Evolutionary conservation across 169 alveolate genomes (phyloP).

Genomic region (Plasmodium cynomolgi): DNA sequence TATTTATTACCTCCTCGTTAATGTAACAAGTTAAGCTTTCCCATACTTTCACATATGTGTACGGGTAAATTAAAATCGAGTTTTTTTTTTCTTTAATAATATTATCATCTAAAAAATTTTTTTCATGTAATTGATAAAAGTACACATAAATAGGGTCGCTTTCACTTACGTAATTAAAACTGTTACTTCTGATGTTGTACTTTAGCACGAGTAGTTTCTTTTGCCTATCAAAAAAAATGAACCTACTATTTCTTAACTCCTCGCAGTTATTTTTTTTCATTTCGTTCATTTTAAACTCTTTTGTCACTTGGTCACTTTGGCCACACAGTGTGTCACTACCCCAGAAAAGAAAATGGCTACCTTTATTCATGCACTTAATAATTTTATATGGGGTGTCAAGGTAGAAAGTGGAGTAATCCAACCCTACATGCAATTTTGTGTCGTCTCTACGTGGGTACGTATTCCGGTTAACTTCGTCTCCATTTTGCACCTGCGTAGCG

Average conservation of each 20-base stretch:
- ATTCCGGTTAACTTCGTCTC: not conserved
- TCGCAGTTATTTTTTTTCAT: constrained; percentile 75
- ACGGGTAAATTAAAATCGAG: constrained; percentile 53
- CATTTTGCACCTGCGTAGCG: not conserved
- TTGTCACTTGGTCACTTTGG: constrained; percentile 4
- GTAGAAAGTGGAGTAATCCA: constrained; percentile 53
- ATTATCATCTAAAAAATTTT: constrained; percentile 46
- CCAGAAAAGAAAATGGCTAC: constrained; percentile 74
- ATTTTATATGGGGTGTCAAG: constrained; percentile 46
- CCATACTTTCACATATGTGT: constrained; percentile 73
- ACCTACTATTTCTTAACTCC: constrained; percentile 72
- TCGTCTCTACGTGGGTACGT: not conserved
- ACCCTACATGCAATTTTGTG: constrained; percentile 41
- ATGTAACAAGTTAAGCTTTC: constrained; percentile 67
- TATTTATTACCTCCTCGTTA: constrained; percentile 72
- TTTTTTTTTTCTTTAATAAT: constrained; percentile 42
- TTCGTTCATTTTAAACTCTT: constrained; percentile 75
- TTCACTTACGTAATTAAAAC: constrained; percentile 45
- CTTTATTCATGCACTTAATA: constrained; percentile 55
- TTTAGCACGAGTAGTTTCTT: constrained; percentile 65
- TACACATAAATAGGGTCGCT: constrained; percentile 47
- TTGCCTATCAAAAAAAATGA: constrained; percentile 61
- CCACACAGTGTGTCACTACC: constrained; percentile 21
- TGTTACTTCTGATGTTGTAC: constrained; percentile 30
- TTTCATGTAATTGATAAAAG: constrained; percentile 54